Base-by-base conservation (phyloP, 1,284 basidiomycete species). In the Coniferiporia sulphurascens region DNA sequence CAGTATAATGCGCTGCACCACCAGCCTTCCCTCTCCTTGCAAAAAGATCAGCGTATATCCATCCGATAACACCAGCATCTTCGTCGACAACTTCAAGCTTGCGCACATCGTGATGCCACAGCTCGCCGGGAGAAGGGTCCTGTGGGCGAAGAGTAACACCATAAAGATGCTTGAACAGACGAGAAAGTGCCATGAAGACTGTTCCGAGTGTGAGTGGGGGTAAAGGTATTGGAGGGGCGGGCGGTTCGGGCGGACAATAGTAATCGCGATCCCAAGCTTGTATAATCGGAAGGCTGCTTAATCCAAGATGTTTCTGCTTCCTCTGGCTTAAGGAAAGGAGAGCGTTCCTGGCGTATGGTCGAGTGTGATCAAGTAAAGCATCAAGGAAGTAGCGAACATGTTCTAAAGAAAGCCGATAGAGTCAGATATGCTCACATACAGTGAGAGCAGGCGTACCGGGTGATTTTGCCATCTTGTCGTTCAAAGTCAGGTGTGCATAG, bases 1-100 rank as follows among this genome's bases (percentile, higher is more conserved):
- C 94, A 1, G 96, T 99, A 72, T 98, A 99, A 72, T 99, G 96
- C 1, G 96, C 97, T 0, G 97, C 95, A 12, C 93, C 93, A 46
- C 85, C 83, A 2, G 93, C 85, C 73, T 99, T 99, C 7, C 92
- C 93, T 43, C 81, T 76, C 35, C 96, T 79, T 8, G 86, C 82
- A 71, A 94, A 98, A 22, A 99, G 77, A 73, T 99, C 96, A 17
- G 92, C 90, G 69, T 97, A 99, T 68, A 99, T 92, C 79, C 91
- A 93, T 0, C 96, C 96, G 58, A 99, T 86, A 17, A 91, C 71
- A 1, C 94, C 93, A 62, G 84, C 83, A 13, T 85, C 79, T 68
- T 98, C 94, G 67, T 95, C 92, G 17, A 98, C 79, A 0, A 99
- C 96, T 68, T 97, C 90, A 13, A 99, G 77, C 71, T 97, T 96